Conservation (phyloP, 2,329 filamentous ascomycete genomes). For the Pseudogymnoascus sp. region DNA sequence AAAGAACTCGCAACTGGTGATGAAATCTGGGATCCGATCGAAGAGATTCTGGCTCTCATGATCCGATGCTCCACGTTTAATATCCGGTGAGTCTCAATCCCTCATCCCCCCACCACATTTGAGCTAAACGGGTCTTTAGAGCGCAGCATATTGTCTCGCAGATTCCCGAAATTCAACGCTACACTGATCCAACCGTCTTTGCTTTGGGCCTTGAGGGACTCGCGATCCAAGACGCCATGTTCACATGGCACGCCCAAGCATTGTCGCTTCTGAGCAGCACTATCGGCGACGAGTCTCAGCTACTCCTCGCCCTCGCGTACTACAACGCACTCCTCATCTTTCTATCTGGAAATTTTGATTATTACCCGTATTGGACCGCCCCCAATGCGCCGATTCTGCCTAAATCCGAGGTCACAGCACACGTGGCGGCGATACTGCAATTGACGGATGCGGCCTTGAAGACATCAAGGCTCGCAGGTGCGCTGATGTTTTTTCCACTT, state of each 20-base stretch:
- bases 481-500: slow-evolving; percentile 21
- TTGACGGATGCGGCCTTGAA: slow-evolving; percentile 12
- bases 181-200: too few relatives aligned
- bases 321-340: slow-evolving; percentile 20
- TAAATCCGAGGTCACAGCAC: slow-evolving; percentile 9
- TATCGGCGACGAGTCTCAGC: neutral
- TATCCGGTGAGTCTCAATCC: slow-evolving; percentile 10
- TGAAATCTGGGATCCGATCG: slow-evolving; percentile 20
- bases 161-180: neutral
- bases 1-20: slow-evolving; percentile 13
- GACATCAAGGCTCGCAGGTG: slow-evolving; percentile 16
- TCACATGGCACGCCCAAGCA: slow-evolving; percentile 14
- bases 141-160: neutral
- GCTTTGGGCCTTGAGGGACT: slow-evolving; percentile 15
- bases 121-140: neutral
- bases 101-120: neutral
- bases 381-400: slow-evolving; percentile 11
- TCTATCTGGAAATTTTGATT: slow-evolving; percentile 22
- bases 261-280: neutral
- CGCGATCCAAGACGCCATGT: slow-evolving; percentile 10
- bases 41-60: slow-evolving; percentile 20
- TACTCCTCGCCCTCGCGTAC: slow-evolving; percentile 16
- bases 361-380: slow-evolving; percentile 14
- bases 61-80: slow-evolving; percentile 15
- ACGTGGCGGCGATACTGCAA: slow-evolving; percentile 16